Percentiles rank a stretch among this genome's conserved stretches.
phyloP scores from a whole-genome alignment of 345 rosid genomes.

The Populus davidiana region DNA sequence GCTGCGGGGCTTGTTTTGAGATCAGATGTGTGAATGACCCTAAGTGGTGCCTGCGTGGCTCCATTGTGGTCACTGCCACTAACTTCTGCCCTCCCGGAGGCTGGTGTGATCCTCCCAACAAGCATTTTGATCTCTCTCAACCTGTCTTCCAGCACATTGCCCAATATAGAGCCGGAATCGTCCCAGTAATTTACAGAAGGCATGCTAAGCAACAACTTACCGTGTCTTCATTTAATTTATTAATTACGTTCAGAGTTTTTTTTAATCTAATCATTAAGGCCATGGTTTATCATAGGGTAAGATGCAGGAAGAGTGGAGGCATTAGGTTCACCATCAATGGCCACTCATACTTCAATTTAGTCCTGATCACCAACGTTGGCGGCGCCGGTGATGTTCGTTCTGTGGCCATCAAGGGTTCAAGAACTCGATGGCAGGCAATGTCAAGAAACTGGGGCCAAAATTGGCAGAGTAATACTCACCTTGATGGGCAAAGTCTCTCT shows the following conservation, averaged over 20 bases:
- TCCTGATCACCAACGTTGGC: conserved; percentile 56
- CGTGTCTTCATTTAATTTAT: neutral
- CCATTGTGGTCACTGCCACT: conserved; percentile 27
- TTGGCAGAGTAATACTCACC: conserved; percentile 59
- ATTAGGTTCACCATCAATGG: conserved; percentile 58
- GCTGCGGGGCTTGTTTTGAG: conserved; percentile 32
- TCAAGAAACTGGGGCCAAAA: conserved; percentile 76
- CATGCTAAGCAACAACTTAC: neutral
- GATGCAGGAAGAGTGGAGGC: conserved; percentile 47
- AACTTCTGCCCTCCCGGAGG: conserved; percentile 32
- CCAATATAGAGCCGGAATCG: conserved; percentile 27
- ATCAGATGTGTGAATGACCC: conserved; percentile 28
- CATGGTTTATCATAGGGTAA: conserved; percentile 7
- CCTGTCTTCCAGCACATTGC: conserved; percentile 29
- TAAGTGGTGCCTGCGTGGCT: conserved; percentile 26
- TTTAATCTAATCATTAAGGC: neutral
- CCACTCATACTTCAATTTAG: conserved; percentile 56
- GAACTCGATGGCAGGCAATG: conserved; percentile 58
- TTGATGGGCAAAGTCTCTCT: conserved; percentile 53
- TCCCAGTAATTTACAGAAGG: conserved; percentile 30
- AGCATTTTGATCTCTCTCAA: conserved; percentile 29
- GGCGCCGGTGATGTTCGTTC: conserved; percentile 60
- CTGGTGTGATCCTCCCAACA: conserved; percentile 31
- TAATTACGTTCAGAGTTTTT: neutral
- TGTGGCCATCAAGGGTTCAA: conserved; percentile 59